Evolutionary conservation across 371 early-diverging fungal species (phyloP).

Genomic region (Nematocida ironsii): DNA sequence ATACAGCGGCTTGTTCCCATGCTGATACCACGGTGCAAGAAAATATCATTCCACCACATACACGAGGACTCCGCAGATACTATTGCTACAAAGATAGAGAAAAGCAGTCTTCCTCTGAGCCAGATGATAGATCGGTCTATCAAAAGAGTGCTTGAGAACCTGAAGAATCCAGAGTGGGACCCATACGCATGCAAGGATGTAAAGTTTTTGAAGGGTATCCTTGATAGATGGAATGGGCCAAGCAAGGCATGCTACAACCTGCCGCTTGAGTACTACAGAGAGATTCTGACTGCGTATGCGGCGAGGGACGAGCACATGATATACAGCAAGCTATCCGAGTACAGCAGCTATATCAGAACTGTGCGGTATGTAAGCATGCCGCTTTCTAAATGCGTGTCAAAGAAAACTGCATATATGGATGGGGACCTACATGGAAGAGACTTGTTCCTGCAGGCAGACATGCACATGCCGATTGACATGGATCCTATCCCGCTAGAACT

Average conservation of each 20-base stretch:
- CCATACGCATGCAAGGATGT: not conserved
- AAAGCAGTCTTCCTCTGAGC: slow-evolving; percentile 1
- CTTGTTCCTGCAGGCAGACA: not conserved
- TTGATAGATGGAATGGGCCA: slow-evolving; percentile 7
- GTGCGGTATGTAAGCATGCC: slow-evolving; percentile 21
- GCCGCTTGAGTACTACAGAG: not conserved
- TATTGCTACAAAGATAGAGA: not conserved
- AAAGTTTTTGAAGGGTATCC: slow-evolving; percentile 9
- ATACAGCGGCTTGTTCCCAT: not conserved
- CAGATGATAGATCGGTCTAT: slow-evolving; percentile 2
- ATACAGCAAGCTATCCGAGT: not conserved
- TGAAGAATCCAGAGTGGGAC: slow-evolving; percentile 15
- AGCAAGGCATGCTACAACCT: slow-evolving; percentile 1
- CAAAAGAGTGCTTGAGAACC: not conserved
- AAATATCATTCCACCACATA: slow-evolving; percentile 11
- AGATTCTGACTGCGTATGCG: slow-evolving; percentile 3
- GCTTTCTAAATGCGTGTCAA: slow-evolving; percentile 10
- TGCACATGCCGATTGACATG: not conserved
- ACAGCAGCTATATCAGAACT: not conserved
- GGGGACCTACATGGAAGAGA: not conserved
- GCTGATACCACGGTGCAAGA: not conserved
- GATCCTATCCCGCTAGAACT: not conserved
- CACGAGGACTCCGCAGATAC: not conserved
- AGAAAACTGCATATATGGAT: not conserved
- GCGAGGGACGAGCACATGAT: not conserved